A percentile compares a stretch with the other conserved stretches of the same genome.
Conservation (phyloP, 2,329 filamentous ascomycete genomes). For the Cadophora gregata region DNA sequence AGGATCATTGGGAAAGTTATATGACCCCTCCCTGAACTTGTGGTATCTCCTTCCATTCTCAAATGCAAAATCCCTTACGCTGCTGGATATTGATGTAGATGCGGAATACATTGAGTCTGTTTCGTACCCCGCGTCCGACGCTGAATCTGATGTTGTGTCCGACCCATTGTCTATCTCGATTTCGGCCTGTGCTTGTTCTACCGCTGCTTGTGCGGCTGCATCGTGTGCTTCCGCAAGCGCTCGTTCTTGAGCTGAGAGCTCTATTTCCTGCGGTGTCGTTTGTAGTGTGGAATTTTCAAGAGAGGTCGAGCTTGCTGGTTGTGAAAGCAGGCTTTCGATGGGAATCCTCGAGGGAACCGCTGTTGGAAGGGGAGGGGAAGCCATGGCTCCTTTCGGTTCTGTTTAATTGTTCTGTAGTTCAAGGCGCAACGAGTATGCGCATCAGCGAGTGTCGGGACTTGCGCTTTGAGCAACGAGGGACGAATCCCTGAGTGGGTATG, state of each 20-base stretch:
- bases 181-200: slow-evolving; percentile 38
- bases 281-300: background rate
- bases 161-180: slow-evolving; percentile 39
- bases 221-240: slow-evolving; percentile 25
- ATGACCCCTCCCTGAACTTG: slow-evolving; percentile 58
- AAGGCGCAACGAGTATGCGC: background rate
- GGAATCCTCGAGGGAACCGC: background rate
- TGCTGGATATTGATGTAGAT: slow-evolving; percentile 40
- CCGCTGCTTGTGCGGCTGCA: slow-evolving; percentile 33
- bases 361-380: slow-evolving; percentile 17
- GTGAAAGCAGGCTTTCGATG: background rate
- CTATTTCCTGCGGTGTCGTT: background rate
- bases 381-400: slow-evolving; percentile 33
- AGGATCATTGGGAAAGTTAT: slow-evolving; percentile 66
- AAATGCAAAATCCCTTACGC: slow-evolving; percentile 56
- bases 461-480: background rate
- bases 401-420: slow-evolving; percentile 14
- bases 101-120: slow-evolving; percentile 37
- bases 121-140: slow-evolving; percentile 42
- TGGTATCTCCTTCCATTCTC: slow-evolving; percentile 67
- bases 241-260: slow-evolving; percentile 17
- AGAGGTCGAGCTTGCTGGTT: background rate
- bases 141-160: slow-evolving; percentile 20
- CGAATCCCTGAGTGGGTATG: background rate
- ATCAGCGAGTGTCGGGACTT: background rate